These are phyloP conservation scores for Pezicula neosporulosa DNA, from an alignment of 2,329 filamentous ascomycete genomes.

Conservation along the genomic window DNA sequence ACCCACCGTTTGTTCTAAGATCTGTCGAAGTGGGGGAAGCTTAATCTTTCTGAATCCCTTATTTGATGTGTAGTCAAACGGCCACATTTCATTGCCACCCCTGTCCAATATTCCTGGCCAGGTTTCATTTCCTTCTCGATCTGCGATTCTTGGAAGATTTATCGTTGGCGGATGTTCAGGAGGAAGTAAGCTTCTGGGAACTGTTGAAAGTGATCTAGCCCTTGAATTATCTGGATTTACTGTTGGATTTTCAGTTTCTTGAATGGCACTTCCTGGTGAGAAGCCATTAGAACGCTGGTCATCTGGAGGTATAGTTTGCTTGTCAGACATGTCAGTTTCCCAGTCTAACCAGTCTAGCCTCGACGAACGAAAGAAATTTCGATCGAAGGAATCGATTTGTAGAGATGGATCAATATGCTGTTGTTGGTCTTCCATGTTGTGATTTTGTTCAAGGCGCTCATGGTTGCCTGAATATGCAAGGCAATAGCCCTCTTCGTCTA, in stretches of 20 bases:
- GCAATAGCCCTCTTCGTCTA: not conserved
- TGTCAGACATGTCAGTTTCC: not conserved
- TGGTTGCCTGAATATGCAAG: not conserved
- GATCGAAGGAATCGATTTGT: not conserved
- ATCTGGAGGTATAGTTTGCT: not conserved
- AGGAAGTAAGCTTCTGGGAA: not conserved
- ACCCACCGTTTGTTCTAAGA: constrained; percentile 1
- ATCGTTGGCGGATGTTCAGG: not conserved
- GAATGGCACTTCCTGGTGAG: not conserved
- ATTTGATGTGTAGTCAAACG: constrained; percentile 2
- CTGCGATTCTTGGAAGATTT: not conserved
- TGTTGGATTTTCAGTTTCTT: not conserved
- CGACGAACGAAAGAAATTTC: not conserved
- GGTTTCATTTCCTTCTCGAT: not conserved
- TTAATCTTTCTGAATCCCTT: constrained; percentile 2
- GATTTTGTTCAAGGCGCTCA: not conserved
- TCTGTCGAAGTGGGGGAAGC: not conserved
- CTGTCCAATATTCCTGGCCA: not conserved
- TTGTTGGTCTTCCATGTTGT: not conserved
- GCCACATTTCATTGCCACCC: constrained; percentile 1
- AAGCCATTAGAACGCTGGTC: not conserved
- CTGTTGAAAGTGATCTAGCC: not conserved
- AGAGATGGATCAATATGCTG: not conserved
- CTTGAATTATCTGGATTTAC: not conserved
- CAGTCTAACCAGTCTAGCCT: not conserved